These are phyloP conservation scores for Henckelia pumila DNA, from an alignment of 257 asterid species.

Conservation along the genomic window DNA sequence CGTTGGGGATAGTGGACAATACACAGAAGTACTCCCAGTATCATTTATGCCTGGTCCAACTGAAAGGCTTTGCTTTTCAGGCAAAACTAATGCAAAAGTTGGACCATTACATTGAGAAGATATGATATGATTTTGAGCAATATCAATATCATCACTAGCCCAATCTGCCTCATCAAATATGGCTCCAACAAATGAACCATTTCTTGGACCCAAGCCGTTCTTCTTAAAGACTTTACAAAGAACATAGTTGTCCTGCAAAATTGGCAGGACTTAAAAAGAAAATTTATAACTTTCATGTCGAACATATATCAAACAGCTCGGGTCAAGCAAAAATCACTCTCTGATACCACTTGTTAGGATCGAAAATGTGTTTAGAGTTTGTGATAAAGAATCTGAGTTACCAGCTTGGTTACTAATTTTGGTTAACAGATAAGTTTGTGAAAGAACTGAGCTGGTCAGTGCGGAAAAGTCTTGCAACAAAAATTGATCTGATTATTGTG, in stretches of 20 bases:
- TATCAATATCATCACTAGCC: conserved; percentile 27
- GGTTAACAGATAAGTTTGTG: no score
- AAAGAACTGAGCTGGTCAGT: no score
- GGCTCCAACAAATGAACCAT: conserved; percentile 49
- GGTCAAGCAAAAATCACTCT: no score
- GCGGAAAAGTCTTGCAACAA: no score
- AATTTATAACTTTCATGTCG: no score
- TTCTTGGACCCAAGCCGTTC: conserved; percentile 45
- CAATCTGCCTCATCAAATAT: conserved; percentile 51
- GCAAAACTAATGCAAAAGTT: background rate
- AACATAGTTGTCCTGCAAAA: conserved; percentile 37
- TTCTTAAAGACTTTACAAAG: conserved; percentile 45
- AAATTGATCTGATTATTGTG: no score
- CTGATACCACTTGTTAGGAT: no score
- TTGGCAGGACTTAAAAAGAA: background rate
- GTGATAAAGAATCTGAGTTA: no score
- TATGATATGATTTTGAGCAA: background rate
- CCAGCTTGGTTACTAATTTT: no score
- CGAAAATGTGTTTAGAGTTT: no score
- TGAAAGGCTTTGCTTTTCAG: background rate
- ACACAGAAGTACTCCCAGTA: conserved; percentile 19
- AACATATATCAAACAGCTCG: no score
- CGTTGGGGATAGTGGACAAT: background rate
- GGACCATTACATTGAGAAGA: conserved; percentile 23
- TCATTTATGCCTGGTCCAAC: conserved; percentile 2